Percentiles rank a stretch among this genome's conserved stretches.
Evolutionary conservation across 2,329 filamentous ascomycete genomes (phyloP).

Genomic region (Mollisia scopiformis): DNA sequence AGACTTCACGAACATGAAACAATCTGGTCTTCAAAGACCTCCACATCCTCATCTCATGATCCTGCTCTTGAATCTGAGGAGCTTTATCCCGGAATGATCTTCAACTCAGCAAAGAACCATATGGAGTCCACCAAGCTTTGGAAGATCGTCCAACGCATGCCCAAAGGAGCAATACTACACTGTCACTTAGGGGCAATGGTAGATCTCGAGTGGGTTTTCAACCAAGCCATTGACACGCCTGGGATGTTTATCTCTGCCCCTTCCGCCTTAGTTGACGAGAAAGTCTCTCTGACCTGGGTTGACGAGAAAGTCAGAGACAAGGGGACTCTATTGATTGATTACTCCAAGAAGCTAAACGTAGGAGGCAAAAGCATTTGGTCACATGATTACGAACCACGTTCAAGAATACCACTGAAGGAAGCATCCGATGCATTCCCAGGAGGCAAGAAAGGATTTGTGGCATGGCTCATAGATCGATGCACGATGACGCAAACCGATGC

Average conservation of each 20-base stretch:
- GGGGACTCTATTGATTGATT: slow-evolving; percentile 60
- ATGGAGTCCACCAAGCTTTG: slow-evolving; percentile 84
- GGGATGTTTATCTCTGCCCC: slow-evolving; percentile 70
- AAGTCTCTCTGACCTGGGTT: too few relatives aligned
- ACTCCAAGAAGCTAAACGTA: slow-evolving; percentile 40
- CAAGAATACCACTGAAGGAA: slow-evolving; percentile 45
- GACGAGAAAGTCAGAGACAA: slow-evolving; percentile 53
- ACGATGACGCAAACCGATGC: slow-evolving; percentile 72
- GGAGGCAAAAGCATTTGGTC: slow-evolving; percentile 60
- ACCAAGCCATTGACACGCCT: slow-evolving; percentile 69
- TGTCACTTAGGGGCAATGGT: slow-evolving; percentile 89
- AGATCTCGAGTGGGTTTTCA: slow-evolving; percentile 77
- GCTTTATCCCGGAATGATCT: slow-evolving; percentile 87
- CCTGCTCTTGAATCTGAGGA: slow-evolving; percentile 66
- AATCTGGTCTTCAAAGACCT: slow-evolving; percentile 65
- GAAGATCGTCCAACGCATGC: slow-evolving; percentile 81
- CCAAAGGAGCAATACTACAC: slow-evolving; percentile 85
- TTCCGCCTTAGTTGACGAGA: slow-evolving; percentile 53
- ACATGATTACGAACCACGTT: slow-evolving; percentile 54
- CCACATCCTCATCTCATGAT: slow-evolving; percentile 52
- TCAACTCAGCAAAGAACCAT: slow-evolving; percentile 75
- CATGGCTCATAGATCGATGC: slow-evolving; percentile 74
- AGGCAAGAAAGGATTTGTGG: slow-evolving; percentile 69
- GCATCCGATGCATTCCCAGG: slow-evolving; percentile 74
- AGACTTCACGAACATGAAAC: slow-evolving; percentile 72